Base-by-base conservation (phyloP, 345 rosid species). In the Aurinia saxatilis region DNA sequence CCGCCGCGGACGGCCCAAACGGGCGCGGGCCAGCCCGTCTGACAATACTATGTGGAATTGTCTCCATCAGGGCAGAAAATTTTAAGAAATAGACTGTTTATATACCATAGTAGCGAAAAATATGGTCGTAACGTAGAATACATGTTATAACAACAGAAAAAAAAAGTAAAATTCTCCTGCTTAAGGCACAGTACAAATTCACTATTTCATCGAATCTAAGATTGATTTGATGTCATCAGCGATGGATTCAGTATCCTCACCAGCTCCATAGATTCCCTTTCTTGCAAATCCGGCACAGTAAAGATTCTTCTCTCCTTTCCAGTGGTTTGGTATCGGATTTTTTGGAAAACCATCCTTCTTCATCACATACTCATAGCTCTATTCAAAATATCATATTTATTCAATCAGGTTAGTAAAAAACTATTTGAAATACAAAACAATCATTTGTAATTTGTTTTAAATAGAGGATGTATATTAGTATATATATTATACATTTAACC, bases 241-340 rank as follows among this genome's bases (percentile, higher is more conserved):
- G 3, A 82, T 63, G 3, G 74, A 73, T 27, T 44, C 29, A 1
- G 89, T 84, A 56, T 89, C 89, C 4, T 14, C 25, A 0, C 85
- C 60, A 1, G 77, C 79, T 8, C 86, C 89, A 1, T 31, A 30
- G 1, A 86, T 63, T 38, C 95, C 89, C 6, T 29, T 68, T 39
- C 75, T 68, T 0, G 82, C 36, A 64, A 86, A 78, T 19, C 91
- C 91, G 7, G 56, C 73, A 36, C 79, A 64, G 13, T 83, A 85
- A 15, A 85, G 51, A 3, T 78, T 80, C 5, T 74, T 78, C 34
- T 67, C 48, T 16, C 93, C 87, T 63, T 86, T 84, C 89, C 85
- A 89, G 5, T 71, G 79, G 3, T 59, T 27, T 0, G 81, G 85
- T 23, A 65, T 63, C 2, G 52, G 57, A 5, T 5, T 18, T 29